These are phyloP conservation scores for Salvia miltiorrhiza DNA, from an alignment of 257 asterid genomes.

Conservation along the genomic window DNA sequence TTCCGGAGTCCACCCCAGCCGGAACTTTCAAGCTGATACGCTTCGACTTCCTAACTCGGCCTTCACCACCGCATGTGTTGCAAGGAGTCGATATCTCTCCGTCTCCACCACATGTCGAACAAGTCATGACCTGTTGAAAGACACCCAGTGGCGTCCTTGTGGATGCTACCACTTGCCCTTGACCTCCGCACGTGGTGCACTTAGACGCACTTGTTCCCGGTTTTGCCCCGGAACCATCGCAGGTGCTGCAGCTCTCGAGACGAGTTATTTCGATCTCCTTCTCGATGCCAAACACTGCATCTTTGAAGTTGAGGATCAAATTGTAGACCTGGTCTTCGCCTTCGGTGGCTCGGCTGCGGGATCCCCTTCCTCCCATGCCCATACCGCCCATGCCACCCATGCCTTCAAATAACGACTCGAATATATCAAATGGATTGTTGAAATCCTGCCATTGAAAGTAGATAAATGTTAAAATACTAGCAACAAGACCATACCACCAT, in stretches of 20 bases:
- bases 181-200: conserved; percentile 88
- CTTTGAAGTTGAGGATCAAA: conserved; percentile 79
- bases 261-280: conserved; percentile 87
- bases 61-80: conserved; percentile 71
- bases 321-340: conserved; percentile 91
- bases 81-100: conserved; percentile 87
- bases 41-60: conserved; percentile 77
- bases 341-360: conserved; percentile 76
- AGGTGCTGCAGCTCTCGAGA: conserved; percentile 85
- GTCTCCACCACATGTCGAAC: conserved; percentile 71
- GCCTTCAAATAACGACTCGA: conserved; percentile 89
- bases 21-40: conserved; percentile 95
- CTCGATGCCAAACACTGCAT: conserved; percentile 87
- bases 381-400: conserved; percentile 85
- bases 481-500: too few species aligned
- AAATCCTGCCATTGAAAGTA: conserved; percentile 55
- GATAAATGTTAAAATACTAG: conserved; percentile 19
- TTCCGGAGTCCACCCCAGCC: conserved; percentile 88
- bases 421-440: conserved; percentile 84
- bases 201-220: conserved; percentile 72
- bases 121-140: conserved; percentile 93
- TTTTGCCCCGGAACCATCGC: conserved; percentile 92
- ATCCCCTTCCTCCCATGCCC: conserved; percentile 71
- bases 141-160: conserved; percentile 95
- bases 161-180: conserved; percentile 87